These are phyloP conservation scores for Diddensiella santjacobensis DNA, from an alignment of 805 yeast species.

Conservation along the genomic window DNA sequence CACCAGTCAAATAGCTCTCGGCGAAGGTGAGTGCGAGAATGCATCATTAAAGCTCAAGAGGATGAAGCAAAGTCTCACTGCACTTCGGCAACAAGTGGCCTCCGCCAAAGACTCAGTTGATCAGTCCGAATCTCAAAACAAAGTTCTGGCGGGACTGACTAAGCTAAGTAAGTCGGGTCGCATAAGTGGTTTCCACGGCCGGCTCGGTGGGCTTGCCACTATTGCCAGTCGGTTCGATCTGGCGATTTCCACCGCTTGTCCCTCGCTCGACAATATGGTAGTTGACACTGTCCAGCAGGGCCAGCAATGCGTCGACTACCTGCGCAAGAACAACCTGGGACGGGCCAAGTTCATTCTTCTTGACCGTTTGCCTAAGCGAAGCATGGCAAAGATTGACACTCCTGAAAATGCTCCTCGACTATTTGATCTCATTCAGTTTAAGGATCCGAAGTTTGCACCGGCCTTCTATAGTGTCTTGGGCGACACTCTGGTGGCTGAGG, in stretches of 20 bases:
- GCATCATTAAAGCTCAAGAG: constrained; percentile 49
- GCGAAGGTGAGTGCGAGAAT: constrained; percentile 51
- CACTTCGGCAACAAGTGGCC: constrained; percentile 55
- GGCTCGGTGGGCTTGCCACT: constrained; percentile 88
- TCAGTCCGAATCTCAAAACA: constrained; percentile 61
- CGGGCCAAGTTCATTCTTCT: constrained; percentile 83
- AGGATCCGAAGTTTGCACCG: constrained; percentile 64
- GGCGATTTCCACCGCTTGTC: constrained; percentile 93
- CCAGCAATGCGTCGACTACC: constrained; percentile 72
- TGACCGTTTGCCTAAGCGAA: constrained; percentile 63
- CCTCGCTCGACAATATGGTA: constrained; percentile 86
- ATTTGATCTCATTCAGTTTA: constrained; percentile 74
- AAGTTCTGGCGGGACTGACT: constrained; percentile 64
- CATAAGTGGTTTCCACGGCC: constrained; percentile 79
- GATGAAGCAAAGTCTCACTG: constrained; percentile 50
- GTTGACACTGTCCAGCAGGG: constrained; percentile 77
- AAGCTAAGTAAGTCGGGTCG: constrained; percentile 76
- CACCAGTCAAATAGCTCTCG: constrained; percentile 51
- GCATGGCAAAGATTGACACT: constrained; percentile 55
- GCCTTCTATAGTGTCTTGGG: constrained; percentile 86
- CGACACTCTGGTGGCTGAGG: constrained; percentile 82
- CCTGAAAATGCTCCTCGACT: constrained; percentile 77
- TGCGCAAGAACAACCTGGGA: constrained; percentile 79
- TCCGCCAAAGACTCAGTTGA: constrained; percentile 63
- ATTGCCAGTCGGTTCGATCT: constrained; percentile 87